A percentile compares a stretch with the other conserved stretches of the same genome.
Conservation (phyloP, 345 rosid genomes). For the Salix brachista region DNA sequence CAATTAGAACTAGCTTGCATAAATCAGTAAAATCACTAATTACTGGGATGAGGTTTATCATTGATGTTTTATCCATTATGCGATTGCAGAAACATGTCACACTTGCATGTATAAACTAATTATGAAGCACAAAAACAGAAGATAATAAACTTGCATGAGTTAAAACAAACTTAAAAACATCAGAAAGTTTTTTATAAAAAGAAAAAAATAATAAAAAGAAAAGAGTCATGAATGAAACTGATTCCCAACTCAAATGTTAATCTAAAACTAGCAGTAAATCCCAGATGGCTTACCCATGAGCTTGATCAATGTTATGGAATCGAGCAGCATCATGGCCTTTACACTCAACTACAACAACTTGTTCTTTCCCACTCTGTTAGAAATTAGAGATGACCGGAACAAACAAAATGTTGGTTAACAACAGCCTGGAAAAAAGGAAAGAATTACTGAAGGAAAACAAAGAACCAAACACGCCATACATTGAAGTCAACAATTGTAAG, state of each 20-base stretch:
- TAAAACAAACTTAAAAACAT: background rate
- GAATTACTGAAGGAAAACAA: background rate
- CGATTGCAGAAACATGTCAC: background rate
- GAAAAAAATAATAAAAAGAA: background rate
- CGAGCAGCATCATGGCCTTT: constrained; percentile 95
- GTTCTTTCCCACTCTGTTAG: constrained; percentile 67
- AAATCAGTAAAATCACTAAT: background rate
- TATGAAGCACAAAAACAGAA: background rate
- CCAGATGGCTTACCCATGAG: constrained; percentile 62
- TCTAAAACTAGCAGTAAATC: background rate
- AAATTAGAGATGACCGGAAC: background rate
- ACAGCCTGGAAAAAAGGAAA: background rate
- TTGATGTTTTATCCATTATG: background rate
- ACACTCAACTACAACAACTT: constrained; percentile 71
- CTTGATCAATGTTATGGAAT: constrained; percentile 64
- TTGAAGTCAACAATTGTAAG: constrained; percentile 72
- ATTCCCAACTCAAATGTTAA: background rate
- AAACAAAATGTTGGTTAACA: background rate
- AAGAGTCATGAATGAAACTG: background rate
- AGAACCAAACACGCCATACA: constrained; percentile 29
- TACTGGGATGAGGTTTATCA: background rate
- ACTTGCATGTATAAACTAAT: background rate
- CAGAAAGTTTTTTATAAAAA: background rate
- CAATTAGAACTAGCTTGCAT: background rate
- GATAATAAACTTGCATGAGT: background rate